Percentiles rank a stretch among this genome's conserved stretches.
phyloP scores from a whole-genome alignment of 495 filamentous ascomycete genomes.

The Penicillium silybi region DNA sequence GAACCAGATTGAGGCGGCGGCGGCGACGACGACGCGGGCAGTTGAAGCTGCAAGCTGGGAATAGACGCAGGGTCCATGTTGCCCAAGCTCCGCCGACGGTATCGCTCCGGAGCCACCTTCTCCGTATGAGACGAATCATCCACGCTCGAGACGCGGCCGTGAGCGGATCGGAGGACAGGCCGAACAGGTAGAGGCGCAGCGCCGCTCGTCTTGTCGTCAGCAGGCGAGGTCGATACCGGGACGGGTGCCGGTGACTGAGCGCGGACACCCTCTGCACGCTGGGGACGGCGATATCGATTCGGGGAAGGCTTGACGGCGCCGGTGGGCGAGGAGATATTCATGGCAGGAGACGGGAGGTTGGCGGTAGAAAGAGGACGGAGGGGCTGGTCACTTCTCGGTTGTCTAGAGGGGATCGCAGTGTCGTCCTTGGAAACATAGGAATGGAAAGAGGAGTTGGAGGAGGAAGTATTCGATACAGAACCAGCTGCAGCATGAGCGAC shows the following conservation, averaged over 20 bases:
- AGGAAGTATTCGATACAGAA: slow-evolving; percentile 58
- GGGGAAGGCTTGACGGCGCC: slow-evolving; percentile 55
- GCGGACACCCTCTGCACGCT: slow-evolving; percentile 43
- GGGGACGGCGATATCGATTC: slow-evolving; percentile 61
- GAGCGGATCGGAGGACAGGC: slow-evolving; percentile 18
- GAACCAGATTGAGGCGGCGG: slow-evolving; percentile 23
- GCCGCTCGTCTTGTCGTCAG: slow-evolving; percentile 21
- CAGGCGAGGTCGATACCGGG: slow-evolving; percentile 23
- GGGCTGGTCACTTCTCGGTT: slow-evolving; percentile 32
- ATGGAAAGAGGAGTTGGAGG: slow-evolving; percentile 39
- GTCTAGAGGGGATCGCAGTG: slow-evolving; percentile 41
- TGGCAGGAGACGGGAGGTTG: slow-evolving; percentile 44
- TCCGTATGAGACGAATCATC: slow-evolving; percentile 49
- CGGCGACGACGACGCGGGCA: slow-evolving; percentile 24
- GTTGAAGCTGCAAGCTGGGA: slow-evolving; percentile 36
- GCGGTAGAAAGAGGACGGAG: slow-evolving; percentile 51
- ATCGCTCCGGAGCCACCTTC: slow-evolving; percentile 55
- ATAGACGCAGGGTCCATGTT: slow-evolving; percentile 62
- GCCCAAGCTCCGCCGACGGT: slow-evolving; percentile 79
- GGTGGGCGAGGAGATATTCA: slow-evolving; percentile 44
- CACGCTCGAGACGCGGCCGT: slow-evolving; percentile 46
- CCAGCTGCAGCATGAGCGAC: slow-evolving; percentile 56
- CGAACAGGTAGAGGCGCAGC: slow-evolving; percentile 3
- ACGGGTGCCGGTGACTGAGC: slow-evolving; percentile 43
- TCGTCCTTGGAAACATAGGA: slow-evolving; percentile 48